Evolutionary conservation across 129 eudicot genomes (phyloP).

Genomic region (Centrapalus pauciflorus): DNA sequence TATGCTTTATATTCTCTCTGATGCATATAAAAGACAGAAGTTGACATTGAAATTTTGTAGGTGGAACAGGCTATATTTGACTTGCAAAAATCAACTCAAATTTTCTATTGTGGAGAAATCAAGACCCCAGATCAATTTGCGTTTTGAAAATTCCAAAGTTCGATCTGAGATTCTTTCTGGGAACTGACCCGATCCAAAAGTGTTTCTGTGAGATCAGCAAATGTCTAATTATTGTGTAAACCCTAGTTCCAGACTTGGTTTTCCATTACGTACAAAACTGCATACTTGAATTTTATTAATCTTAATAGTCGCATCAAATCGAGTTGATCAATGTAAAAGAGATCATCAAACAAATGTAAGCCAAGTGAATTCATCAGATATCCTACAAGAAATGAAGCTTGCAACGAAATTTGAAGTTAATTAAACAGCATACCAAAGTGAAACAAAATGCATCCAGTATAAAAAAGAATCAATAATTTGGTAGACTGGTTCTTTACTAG

Average conservation of each 20-base stretch:
- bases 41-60: not conserved
- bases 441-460: not conserved
- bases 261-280: not conserved
- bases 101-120: not conserved
- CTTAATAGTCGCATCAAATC: not conserved
- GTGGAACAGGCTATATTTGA: not conserved
- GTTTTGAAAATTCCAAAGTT: not conserved
- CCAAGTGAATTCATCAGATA: slow-evolving; percentile 13
- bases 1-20: not conserved
- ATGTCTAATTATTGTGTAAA: slow-evolving; percentile 1
- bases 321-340: slow-evolving; percentile 12
- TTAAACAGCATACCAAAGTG: slow-evolving; percentile 4
- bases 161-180: not conserved
- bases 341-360: slow-evolving; percentile 1
- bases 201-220: slow-evolving; percentile 7
- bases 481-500: slow-evolving; percentile 7
- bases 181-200: slow-evolving; percentile 24
- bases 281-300: too few species aligned
- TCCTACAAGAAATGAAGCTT: slow-evolving; percentile 3
- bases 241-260: slow-evolving; percentile 10
- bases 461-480: slow-evolving; percentile 13
- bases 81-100: not conserved
- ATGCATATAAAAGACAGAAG: not conserved
- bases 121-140: not conserved
- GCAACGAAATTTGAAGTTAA: slow-evolving; percentile 5